Percentiles rank a stretch among this genome's conserved stretches.
These are phyloP conservation scores for Pythium sukuiense DNA, from an alignment of 352 stramenopile species.

Conservation along the genomic window DNA sequence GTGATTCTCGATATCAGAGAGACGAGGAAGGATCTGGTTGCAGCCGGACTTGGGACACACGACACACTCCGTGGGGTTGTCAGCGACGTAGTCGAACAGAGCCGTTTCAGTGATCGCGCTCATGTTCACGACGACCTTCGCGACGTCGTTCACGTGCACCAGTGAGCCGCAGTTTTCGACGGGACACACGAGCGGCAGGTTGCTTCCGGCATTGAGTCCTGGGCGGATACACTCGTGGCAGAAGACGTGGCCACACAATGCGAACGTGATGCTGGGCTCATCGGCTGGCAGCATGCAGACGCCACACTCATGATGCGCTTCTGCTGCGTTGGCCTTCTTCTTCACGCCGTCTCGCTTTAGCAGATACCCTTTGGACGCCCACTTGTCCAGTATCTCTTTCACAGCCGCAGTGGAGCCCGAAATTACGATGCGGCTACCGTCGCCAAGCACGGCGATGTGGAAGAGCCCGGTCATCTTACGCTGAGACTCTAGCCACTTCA, in stretches of 20 bases:
- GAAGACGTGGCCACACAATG: constrained; percentile 24
- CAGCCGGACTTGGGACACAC: constrained; percentile 27
- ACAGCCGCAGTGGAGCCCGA: not conserved
- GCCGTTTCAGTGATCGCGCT: constrained; percentile 20
- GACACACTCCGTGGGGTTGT: constrained; percentile 4
- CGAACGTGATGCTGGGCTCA: constrained; percentile 14
- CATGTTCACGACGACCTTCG: constrained; percentile 15
- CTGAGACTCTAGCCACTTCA: not conserved
- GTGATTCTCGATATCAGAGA: not conserved
- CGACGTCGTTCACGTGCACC: constrained; percentile 19
- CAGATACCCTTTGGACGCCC: not conserved
- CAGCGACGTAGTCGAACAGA: constrained; percentile 20
- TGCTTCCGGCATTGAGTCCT: constrained; percentile 4
- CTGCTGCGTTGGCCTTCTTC: not conserved
- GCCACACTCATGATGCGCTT: constrained; percentile 7
- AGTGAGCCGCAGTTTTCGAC: constrained; percentile 3
- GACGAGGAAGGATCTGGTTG: constrained; percentile 26
- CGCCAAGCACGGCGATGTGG: not conserved
- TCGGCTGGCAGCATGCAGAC: constrained; percentile 15
- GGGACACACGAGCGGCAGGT: constrained; percentile 17
- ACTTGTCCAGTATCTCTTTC: not conserved
- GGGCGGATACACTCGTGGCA: constrained; percentile 19
- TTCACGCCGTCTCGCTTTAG: not conserved
- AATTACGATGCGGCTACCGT: not conserved
- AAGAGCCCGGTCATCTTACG: not conserved